phyloP scores from a whole-genome alignment of 345 rosid genomes.

The Combretum micranthum region DNA sequence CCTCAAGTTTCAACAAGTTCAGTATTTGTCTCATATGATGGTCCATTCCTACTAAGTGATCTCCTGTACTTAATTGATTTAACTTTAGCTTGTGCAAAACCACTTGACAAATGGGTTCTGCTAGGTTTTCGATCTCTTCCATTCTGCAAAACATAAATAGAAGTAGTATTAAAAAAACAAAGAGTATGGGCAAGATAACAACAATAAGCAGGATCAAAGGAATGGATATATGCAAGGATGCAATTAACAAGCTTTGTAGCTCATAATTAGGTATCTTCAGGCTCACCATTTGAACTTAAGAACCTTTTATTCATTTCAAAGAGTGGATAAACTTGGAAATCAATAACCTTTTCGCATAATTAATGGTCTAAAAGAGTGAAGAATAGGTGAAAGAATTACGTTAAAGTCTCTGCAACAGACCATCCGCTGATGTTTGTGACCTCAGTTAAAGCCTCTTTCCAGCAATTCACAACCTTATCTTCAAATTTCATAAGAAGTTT shows the following conservation, averaged over 20 bases:
- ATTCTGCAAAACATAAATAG: constrained; percentile 4
- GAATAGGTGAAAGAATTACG: not conserved
- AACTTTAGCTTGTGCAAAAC: not conserved
- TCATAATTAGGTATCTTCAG: too few species aligned
- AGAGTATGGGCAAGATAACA: not conserved
- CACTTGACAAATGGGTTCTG: not conserved
- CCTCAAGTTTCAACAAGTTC: not conserved
- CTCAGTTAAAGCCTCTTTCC: constrained; percentile 9
- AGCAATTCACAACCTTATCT: not conserved
- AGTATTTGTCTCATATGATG: not conserved
- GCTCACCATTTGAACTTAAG: too few species aligned
- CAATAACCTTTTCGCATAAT: too few species aligned
- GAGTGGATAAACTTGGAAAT: too few species aligned
- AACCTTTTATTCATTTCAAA: too few species aligned
- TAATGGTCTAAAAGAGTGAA: not conserved
- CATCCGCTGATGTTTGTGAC: constrained; percentile 3
- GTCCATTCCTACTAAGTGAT: constrained; percentile 3
- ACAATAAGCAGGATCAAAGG: too few species aligned
- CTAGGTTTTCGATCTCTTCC: not conserved
- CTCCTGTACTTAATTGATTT: not conserved
- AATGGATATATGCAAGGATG: too few species aligned
- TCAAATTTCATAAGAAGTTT: not conserved
- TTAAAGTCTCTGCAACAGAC: constrained; percentile 1
- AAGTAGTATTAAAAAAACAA: not conserved
- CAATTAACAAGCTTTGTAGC: too few species aligned